Conservation (phyloP, 805 yeast species). For the Yamadazyma kitorensis region DNA sequence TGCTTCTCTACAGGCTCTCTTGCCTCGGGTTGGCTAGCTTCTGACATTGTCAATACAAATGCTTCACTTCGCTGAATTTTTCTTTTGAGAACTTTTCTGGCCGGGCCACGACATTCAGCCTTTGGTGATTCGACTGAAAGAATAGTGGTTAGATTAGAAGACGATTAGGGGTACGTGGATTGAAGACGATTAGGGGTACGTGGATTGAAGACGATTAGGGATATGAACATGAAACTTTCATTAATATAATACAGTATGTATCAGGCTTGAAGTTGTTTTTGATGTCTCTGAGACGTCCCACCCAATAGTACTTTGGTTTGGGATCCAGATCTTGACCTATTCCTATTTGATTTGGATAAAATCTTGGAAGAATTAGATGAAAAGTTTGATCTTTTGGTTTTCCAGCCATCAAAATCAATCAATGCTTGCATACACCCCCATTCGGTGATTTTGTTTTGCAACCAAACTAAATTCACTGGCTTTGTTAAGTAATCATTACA, state of each 20-base stretch:
- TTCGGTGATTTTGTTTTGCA: slow-evolving; percentile 88
- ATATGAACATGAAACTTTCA: no score
- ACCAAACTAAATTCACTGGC: slow-evolving; percentile 93
- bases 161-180: no score
- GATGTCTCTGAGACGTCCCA: slow-evolving; percentile 6
- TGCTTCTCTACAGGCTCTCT: background rate
- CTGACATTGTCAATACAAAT: no score
- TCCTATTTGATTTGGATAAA: slow-evolving; percentile 7
- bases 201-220: no score
- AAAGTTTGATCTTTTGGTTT: slow-evolving; percentile 20
- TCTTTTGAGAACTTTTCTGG: no score
- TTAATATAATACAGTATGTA: no score
- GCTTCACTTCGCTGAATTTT: no score
- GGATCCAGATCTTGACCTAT: slow-evolving; percentile 12
- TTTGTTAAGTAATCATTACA: slow-evolving; percentile 95
- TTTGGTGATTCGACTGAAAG: no score
- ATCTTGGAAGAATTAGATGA: slow-evolving; percentile 5
- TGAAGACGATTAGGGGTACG: no score
- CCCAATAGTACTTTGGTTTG: slow-evolving; percentile 4
- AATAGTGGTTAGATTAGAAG: no score
- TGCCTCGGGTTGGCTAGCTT: no score
- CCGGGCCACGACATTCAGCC: no score
- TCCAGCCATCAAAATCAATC: slow-evolving; percentile 94
- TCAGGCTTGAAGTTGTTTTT: slow-evolving; percentile 6
- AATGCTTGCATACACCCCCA: slow-evolving; percentile 99